Evolutionary conservation across 176 grass and related monocot species (phyloP).

Genomic region (Hyparrhenia diplandra): DNA sequence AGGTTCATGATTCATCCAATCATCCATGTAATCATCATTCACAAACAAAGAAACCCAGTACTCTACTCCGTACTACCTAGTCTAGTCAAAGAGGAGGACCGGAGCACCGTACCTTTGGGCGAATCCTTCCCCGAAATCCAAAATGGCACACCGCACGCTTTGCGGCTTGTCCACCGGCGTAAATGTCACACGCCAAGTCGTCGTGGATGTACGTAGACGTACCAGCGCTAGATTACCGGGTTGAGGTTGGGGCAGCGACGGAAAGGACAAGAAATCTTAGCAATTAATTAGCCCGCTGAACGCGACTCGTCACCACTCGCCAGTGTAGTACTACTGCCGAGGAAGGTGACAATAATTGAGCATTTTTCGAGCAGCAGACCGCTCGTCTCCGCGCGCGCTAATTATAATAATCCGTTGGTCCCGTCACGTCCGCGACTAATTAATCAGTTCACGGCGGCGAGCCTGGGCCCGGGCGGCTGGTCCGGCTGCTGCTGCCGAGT

Average conservation of each 20-base stretch:
- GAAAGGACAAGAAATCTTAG: background rate
- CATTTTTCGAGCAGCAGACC: background rate
- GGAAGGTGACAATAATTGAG: slow-evolving; percentile 26
- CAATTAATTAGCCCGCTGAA: background rate
- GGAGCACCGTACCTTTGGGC: background rate
- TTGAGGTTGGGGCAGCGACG: background rate
- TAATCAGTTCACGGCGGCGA: background rate
- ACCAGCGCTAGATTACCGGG: background rate
- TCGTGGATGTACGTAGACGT: background rate
- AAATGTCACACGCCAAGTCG: background rate
- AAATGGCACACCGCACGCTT: too few relatives aligned
- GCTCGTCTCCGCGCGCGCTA: background rate
- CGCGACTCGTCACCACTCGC: slow-evolving; percentile 1
- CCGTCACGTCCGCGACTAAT: background rate
- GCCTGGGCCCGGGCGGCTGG: background rate
- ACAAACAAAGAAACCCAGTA: background rate
- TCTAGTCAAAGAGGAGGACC: too few relatives aligned
- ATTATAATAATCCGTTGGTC: slow-evolving; percentile 1
- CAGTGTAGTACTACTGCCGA: too few relatives aligned
- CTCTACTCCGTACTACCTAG: background rate
- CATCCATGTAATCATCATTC: background rate
- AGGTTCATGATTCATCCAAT: background rate
- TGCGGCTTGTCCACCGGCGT: background rate
- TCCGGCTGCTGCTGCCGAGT: background rate
- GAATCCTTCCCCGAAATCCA: too few relatives aligned